phyloP scores from a whole-genome alignment of 1,139 yeast genomes.

The Diutina catenulata region DNA sequence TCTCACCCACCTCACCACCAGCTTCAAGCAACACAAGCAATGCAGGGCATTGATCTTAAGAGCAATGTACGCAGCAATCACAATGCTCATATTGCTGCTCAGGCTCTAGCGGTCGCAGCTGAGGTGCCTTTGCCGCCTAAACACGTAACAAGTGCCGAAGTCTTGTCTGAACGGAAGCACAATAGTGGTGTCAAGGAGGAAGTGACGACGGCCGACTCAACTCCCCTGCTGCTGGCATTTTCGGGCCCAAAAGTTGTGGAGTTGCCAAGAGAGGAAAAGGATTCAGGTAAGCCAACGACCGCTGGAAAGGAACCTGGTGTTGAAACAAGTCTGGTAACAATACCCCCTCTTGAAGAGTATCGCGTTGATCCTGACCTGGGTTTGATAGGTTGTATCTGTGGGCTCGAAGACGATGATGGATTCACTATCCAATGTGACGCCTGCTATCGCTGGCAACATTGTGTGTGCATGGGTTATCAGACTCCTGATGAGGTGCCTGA shows the following conservation, averaged over 20 bases:
- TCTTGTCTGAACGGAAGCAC: too few species aligned
- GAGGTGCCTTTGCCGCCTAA: conserved; percentile 43
- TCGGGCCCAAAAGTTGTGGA: too few species aligned
- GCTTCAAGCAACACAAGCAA: conserved; percentile 4
- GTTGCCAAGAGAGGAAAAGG: too few species aligned
- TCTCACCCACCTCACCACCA: not conserved
- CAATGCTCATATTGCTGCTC: conserved; percentile 57
- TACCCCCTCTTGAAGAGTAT: conserved; percentile 34
- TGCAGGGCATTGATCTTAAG: conserved; percentile 25
- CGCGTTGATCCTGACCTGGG: conserved; percentile 75
- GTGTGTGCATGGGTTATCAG: conserved; percentile 71
- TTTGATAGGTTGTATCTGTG: conserved; percentile 82
- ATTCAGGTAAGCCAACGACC: too few species aligned
- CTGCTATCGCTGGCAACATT: conserved; percentile 93
- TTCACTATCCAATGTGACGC: conserved; percentile 89
- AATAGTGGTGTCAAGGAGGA: too few species aligned
- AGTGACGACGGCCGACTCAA: too few species aligned
- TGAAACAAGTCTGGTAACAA: too few species aligned
- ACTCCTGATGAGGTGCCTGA: conserved; percentile 74
- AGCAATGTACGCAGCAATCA: conserved; percentile 25
- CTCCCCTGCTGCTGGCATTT: too few species aligned
- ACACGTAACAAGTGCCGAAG: not conserved
- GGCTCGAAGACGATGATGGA: conserved; percentile 84
- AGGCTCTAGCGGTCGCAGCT: conserved; percentile 63
- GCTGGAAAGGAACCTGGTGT: too few species aligned